Conservation (phyloP, 2,329 filamentous ascomycete genomes). For the Thielaviopsis euricoi region DNA sequence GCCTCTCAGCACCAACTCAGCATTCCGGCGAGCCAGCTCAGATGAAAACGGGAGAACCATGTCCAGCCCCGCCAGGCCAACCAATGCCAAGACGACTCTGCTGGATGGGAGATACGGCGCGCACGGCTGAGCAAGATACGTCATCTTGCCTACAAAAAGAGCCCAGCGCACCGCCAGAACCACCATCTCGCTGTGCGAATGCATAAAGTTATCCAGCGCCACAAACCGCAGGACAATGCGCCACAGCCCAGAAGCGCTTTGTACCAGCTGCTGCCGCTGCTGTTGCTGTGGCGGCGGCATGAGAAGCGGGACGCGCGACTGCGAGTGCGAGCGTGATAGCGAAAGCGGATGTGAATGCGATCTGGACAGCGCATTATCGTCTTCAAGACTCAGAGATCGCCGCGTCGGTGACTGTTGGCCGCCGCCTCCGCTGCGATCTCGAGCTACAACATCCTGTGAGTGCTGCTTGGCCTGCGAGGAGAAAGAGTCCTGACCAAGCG, state of each 20-base stretch:
- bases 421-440: too few species aligned
- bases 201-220: neutral
- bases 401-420: conserved; percentile 13
- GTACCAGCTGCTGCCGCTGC: too few species aligned
- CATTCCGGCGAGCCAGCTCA: neutral
- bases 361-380: neutral
- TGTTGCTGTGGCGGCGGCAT: conserved; percentile 11
- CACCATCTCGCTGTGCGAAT: neutral
- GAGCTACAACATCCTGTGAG: neutral
- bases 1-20: neutral
- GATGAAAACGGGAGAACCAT: conserved; percentile 24
- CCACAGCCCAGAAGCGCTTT: neutral
- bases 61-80: conserved; percentile 53
- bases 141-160: conserved; percentile 54
- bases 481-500: neutral
- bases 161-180: conserved; percentile 31
- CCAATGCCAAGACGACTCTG: conserved; percentile 48
- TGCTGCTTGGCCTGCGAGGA: conserved; percentile 8
- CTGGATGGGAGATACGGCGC: conserved; percentile 52
- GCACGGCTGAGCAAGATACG: conserved; percentile 49
- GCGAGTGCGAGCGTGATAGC: conserved; percentile 14
- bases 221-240: neutral
- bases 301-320: conserved; percentile 10
- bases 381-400: neutral
- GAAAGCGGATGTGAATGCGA: conserved; percentile 6